Percentiles rank a stretch among this genome's conserved stretches.
phyloP scores from a whole-genome alignment of 2,329 filamentous ascomycete species.

The Pseudohalonectria lignicola region DNA sequence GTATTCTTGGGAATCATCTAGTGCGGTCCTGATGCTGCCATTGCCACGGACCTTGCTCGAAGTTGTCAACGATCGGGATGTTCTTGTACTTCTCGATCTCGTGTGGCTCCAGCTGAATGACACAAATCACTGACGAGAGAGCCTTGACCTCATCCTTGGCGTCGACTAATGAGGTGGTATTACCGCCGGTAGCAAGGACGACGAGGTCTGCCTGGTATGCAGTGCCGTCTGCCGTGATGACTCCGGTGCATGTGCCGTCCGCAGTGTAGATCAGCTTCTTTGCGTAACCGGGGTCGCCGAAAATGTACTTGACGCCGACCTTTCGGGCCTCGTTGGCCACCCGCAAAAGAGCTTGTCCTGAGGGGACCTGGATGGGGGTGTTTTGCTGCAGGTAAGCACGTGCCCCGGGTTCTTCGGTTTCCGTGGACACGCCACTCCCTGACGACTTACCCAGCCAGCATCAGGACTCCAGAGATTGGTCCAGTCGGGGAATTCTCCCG shows the following conservation, averaged over 20 bases:
- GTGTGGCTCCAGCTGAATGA: slow-evolving; percentile 45
- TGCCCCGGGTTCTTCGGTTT: neutral
- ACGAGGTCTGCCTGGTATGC: slow-evolving; percentile 45
- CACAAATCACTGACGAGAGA: slow-evolving; percentile 53
- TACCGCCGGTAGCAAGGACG: slow-evolving; percentile 56
- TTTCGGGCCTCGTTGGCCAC: slow-evolving; percentile 17
- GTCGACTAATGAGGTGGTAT: slow-evolving; percentile 51
- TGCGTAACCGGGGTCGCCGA: slow-evolving; percentile 11
- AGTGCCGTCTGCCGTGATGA: slow-evolving; percentile 31
- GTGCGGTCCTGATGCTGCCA: too few relatives aligned
- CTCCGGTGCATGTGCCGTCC: slow-evolving; percentile 26
- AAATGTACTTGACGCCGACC: slow-evolving; percentile 17
- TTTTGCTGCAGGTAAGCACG: neutral
- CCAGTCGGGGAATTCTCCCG: slow-evolving; percentile 14
- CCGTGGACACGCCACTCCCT: too few relatives aligned
- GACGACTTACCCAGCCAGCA: slow-evolving; percentile 18
- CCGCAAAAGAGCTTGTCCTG: slow-evolving; percentile 16
- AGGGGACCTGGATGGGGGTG: slow-evolving; percentile 8
- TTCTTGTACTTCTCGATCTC: slow-evolving; percentile 43
- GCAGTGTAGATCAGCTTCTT: slow-evolving; percentile 14
- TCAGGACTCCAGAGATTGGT: slow-evolving; percentile 14
- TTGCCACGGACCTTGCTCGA: slow-evolving; percentile 9
- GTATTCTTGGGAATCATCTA: too few relatives aligned
- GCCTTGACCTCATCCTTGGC: slow-evolving; percentile 50
- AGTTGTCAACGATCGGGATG: slow-evolving; percentile 21